Evolutionary conservation across 2,329 filamentous ascomycete species (phyloP).

Genomic region (Venturia oleaginea): DNA sequence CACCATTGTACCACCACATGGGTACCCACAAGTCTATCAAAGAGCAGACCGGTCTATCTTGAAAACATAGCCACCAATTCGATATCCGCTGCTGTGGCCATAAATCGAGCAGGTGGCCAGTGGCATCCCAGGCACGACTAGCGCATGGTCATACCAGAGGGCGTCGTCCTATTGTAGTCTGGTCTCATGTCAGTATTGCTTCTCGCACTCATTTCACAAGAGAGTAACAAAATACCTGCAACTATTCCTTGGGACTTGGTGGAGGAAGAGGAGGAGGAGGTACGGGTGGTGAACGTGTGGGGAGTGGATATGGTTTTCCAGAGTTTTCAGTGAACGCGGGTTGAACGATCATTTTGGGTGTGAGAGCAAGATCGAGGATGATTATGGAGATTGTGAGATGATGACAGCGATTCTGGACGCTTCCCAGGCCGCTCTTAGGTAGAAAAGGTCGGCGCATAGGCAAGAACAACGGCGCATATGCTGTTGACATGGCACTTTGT

Average conservation of each 20-base stretch:
- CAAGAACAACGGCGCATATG: background rate
- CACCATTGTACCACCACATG: background rate
- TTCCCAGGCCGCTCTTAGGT: background rate
- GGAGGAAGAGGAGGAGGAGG: background rate
- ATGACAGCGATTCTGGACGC: background rate
- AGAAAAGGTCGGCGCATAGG: background rate
- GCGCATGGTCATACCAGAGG: background rate
- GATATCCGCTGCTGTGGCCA: background rate
- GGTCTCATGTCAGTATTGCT: background rate
- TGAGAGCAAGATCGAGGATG: background rate
- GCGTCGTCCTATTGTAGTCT: background rate
- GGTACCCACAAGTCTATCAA: conserved; percentile 7
- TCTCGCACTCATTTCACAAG: background rate
- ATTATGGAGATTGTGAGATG: background rate
- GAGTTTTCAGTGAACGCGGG: background rate
- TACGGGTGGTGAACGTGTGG: too few species aligned
- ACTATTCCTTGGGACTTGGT: conserved; percentile 1
- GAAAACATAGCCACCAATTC: conserved; percentile 3
- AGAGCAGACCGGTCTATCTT: background rate
- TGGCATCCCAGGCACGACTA: background rate
- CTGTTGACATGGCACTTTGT: background rate
- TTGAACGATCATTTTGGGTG: background rate
- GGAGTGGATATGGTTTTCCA: background rate
- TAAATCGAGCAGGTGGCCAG: background rate
- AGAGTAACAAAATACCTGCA: background rate